A percentile compares a stretch with the other conserved stretches of the same genome.
phyloP scores from a whole-genome alignment of 345 rosid species.

The Sonneratia caseolaris region DNA sequence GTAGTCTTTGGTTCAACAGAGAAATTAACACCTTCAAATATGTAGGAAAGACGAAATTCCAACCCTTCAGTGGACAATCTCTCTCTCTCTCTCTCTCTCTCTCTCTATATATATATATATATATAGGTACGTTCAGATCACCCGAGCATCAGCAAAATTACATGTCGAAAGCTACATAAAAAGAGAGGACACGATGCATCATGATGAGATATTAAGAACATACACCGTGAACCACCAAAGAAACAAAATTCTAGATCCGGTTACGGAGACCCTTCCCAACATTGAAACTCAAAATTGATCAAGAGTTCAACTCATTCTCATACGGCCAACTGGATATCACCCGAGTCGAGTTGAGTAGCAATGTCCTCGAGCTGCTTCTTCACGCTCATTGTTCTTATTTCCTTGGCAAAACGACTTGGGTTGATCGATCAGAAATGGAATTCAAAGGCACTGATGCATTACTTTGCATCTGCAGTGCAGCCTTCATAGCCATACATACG shows the following conservation, averaged over 20 bases:
- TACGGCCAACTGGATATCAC: constrained; percentile 52
- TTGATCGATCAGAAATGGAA: too few species aligned
- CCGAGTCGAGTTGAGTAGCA: constrained; percentile 65
- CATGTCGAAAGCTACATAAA: neutral
- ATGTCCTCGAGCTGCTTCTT: constrained; percentile 93
- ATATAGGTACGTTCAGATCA: neutral
- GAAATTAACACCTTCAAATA: neutral
- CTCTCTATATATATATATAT: neutral
- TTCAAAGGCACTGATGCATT: too few species aligned
- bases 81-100: too few species aligned
- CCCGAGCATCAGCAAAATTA: neutral
- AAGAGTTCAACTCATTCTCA: constrained; percentile 10
- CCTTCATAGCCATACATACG: too few species aligned
- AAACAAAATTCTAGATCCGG: neutral
- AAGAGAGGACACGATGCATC: too few species aligned
- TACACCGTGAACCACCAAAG: neutral
- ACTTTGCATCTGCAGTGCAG: too few species aligned
- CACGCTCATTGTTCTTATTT: constrained; percentile 77
- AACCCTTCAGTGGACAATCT: neutral
- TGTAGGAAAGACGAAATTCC: neutral
- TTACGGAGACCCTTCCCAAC: neutral
- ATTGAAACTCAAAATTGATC: neutral
- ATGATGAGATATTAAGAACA: too few species aligned
- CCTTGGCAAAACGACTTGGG: constrained; percentile 27
- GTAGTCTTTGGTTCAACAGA: neutral